Conservation (phyloP, 1,284 basidiomycete genomes). For the Heliocybe sulcata region DNA sequence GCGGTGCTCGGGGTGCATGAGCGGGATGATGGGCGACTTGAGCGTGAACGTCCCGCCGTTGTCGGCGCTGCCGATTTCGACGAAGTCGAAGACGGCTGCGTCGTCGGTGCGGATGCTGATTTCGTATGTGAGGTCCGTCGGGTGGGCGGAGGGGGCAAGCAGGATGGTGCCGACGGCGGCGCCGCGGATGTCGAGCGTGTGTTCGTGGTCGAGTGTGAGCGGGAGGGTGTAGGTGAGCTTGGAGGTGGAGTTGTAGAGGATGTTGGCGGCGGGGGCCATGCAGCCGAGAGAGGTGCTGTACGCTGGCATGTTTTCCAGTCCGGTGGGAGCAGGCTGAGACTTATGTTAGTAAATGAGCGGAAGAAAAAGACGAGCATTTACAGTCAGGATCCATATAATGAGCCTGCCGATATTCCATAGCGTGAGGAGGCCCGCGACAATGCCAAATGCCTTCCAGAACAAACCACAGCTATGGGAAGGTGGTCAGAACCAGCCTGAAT, state of each 20-base stretch:
- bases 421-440: slow-evolving; percentile 33
- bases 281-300: slow-evolving; percentile 49
- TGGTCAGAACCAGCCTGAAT: neutral
- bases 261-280: slow-evolving; percentile 23
- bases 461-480: slow-evolving; percentile 32
- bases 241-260: slow-evolving; percentile 33
- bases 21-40: slow-evolving; percentile 8
- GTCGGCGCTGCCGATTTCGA: slow-evolving; percentile 22
- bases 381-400: slow-evolving; percentile 38
- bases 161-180: slow-evolving; percentile 42
- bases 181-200: slow-evolving; percentile 39
- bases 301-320: slow-evolving; percentile 45
- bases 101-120: slow-evolving; percentile 37
- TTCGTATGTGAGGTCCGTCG: slow-evolving; percentile 39
- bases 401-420: slow-evolving; percentile 38
- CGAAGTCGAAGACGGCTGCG: slow-evolving; percentile 26
- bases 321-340: slow-evolving; percentile 36
- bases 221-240: slow-evolving; percentile 29
- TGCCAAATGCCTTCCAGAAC: slow-evolving; percentile 49
- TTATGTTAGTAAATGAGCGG: neutral
- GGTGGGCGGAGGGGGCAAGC: slow-evolving; percentile 30
- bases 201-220: slow-evolving; percentile 28
- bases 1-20: slow-evolving; percentile 14
- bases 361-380: slow-evolving; percentile 11
- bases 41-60: slow-evolving; percentile 30